Evolutionary conservation across 306 rosid species (phyloP), one percentile per base, ranked within the genome.

Genomic region (Canavalia ensiformis): DNA sequence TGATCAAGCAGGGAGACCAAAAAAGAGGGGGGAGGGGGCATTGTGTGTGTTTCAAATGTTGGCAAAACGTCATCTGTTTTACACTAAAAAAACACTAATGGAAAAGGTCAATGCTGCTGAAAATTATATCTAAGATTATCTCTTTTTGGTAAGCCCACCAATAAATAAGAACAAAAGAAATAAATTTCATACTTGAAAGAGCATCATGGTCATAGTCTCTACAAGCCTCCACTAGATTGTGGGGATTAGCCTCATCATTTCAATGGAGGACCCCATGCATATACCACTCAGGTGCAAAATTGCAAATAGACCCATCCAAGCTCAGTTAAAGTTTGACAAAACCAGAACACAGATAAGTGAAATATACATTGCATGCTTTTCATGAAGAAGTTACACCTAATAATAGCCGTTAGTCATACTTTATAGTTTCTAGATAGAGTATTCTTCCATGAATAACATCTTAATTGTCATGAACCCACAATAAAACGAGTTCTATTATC

Each of bases 211-310:
- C 67, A 84, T 82, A 87, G 65, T 55, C 82, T 85, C 89, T 85
- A 84, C 86, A 80, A 82, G 58, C 44, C 70, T 87, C 90, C 92
- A 90, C 88, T 86, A 89, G 56, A 65, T 73, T 71, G 90, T 92
- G 91, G 92, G 75, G 86, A 68, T 45, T 50, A 78, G 45, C 72
- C 45, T 82, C 88, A 84, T 78, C 83, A 86, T 82, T 80, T 87
- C 83, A 86, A 84, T 86, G 90, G 91, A 88, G 90, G 97, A 84
- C 87, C 96, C 91, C 94, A 81, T 80, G 64, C 42, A 81, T 31
- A 80, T 81, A 69, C 91, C 97, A 91, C 88, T 75, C 13, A 75
- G 97, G 87, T 81, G 84, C 93, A 92, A 83, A 88, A 45, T 76
- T 86, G 83, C 87, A 83, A 84, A 78, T 80, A 79, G 89, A 81